Conservation (phyloP, 1,139 yeast species). For the Saccharomycopsis hybrid region DNA sequence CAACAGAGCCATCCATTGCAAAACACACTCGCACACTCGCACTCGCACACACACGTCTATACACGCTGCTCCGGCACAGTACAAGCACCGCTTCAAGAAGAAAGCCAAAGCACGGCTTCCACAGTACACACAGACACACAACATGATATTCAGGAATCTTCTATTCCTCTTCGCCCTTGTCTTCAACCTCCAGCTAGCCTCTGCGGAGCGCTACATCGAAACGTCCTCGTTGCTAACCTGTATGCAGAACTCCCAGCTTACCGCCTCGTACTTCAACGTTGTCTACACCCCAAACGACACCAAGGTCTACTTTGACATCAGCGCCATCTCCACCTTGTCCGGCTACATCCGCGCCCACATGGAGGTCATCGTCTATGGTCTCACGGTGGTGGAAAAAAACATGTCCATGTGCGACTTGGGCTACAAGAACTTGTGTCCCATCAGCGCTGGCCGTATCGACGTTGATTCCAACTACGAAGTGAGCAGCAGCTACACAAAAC, state of each 20-base stretch:
- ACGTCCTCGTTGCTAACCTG: conserved; percentile 85
- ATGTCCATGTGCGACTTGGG: conserved; percentile 59
- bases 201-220: conserved; percentile 33
- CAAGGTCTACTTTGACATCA: conserved; percentile 58
- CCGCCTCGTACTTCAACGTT: conserved; percentile 83
- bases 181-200: neutral
- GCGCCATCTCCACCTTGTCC: conserved; percentile 74
- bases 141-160: neutral
- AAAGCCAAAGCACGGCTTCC: too few relatives aligned
- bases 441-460: conserved; percentile 81
- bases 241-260: conserved; percentile 82
- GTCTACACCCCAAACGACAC: conserved; percentile 58
- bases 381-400: conserved; percentile 49
- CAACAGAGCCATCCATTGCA: too few relatives aligned
- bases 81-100: too few relatives aligned
- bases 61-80: too few relatives aligned
- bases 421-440: conserved; percentile 67
- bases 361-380: conserved; percentile 78
- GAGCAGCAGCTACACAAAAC: conserved; percentile 35
- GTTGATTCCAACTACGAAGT: conserved; percentile 49
- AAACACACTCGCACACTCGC: too few relatives aligned
- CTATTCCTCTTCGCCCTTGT: neutral
- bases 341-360: conserved; percentile 66
- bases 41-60: too few relatives aligned
- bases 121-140: neutral